Evolutionary conservation across 2,329 filamentous ascomycete genomes (phyloP).

Genomic region (Trichoderma citrinoviride): DNA sequence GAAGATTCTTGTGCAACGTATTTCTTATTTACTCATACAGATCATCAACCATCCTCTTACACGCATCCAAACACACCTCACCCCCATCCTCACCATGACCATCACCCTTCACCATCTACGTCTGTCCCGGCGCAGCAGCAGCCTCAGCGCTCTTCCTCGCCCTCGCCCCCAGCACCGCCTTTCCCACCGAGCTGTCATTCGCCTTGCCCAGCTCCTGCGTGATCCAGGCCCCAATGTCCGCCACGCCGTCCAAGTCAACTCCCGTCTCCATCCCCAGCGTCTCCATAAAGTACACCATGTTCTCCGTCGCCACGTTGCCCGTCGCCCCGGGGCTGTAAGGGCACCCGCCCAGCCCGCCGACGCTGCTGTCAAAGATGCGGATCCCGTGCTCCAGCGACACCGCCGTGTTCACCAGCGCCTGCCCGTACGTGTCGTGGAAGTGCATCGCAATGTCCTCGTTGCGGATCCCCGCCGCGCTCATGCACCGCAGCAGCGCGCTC

Average conservation of each 20-base stretch:
- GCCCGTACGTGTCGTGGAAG: slow-evolving; percentile 86
- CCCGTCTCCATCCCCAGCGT: slow-evolving; percentile 73
- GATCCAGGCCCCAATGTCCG: slow-evolving; percentile 71
- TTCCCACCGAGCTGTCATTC: slow-evolving; percentile 67
- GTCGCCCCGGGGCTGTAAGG: slow-evolving; percentile 83
- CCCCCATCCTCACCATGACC: background rate
- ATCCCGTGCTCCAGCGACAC: slow-evolving; percentile 76
- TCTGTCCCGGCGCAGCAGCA: slow-evolving; percentile 27
- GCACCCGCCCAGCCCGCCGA: slow-evolving; percentile 79
- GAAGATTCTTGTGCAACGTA: background rate
- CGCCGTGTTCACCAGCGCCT: slow-evolving; percentile 78
- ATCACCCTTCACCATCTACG: background rate
- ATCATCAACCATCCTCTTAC: background rate
- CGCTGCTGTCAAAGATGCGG: slow-evolving; percentile 74
- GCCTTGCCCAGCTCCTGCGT: slow-evolving; percentile 58
- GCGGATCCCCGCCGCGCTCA: slow-evolving; percentile 65
- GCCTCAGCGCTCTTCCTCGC: slow-evolving; percentile 31
- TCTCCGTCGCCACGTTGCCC: slow-evolving; percentile 82
- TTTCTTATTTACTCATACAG: background rate
- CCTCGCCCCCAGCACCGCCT: slow-evolving; percentile 57
- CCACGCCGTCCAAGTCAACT: slow-evolving; percentile 64
- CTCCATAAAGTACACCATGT: slow-evolving; percentile 75
- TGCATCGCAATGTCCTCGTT: slow-evolving; percentile 74
- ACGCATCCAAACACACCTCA: background rate
- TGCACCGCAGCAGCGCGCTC: slow-evolving; percentile 59